Evolutionary conservation across 495 filamentous ascomycete genomes (phyloP), one percentile per base, ranked within the genome.

Genomic region (Acidiella bohemica): DNA sequence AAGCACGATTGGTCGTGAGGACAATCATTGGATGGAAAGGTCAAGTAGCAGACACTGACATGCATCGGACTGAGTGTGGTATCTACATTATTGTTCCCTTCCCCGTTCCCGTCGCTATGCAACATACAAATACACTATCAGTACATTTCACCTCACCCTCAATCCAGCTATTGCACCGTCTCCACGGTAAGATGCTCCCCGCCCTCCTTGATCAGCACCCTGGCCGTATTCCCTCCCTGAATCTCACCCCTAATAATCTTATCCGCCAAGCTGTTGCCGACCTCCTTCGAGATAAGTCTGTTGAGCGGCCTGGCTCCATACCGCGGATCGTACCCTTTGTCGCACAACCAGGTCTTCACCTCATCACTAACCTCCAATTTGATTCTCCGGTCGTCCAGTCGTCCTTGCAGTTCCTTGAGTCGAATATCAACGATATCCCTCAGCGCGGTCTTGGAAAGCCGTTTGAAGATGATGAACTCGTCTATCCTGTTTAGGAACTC

Each of bases 401-500:
- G 71, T 32, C 65, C 56, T 54, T 94, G 84, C 0, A 96, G 65
- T 59, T 97, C 90, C 37, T 70, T 73, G 25, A 96, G 64, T 36
- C 90, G 73, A 41, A 96, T 94, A 50, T 95, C 83, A 34, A 95
- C 84, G 38, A 96, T 96, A 51, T 92, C 90, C 5, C 85, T 66
- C 19, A 96, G 72, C 31, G 90, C 85, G 18, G 71, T 67, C 14
- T 68, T 63, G 0, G 81, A 84, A 2, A 95, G 72, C 7, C 86
- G 73, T 54, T 80, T 81, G 71, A 96, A 96, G 54, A 96, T 67
- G 59, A 95, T 94, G 64, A 96, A 94, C 39, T 92, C 86, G 59
- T 96, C 90, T 38, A 96, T 83, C 5, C 90, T 75, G 60, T 97
- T 96, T 38, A 96, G 69, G 67, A 96, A 97, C 56, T 96, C 88